phyloP scores from a whole-genome alignment of 257 asterid species.

The Gynochthodes officinalis region DNA sequence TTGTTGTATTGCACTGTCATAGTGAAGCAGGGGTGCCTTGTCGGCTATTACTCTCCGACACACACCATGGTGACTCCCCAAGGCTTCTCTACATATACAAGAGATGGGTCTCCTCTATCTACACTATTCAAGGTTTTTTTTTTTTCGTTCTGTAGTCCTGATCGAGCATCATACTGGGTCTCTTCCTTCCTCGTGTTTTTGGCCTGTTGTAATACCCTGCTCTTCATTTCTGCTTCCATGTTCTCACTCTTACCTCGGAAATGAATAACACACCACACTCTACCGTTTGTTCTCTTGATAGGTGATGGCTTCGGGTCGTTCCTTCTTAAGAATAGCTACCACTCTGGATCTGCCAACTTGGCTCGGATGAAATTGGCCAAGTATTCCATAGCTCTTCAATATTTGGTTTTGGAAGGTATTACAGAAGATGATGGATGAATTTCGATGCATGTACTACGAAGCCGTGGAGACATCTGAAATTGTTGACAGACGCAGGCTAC shows the following conservation, averaged over 20 bases:
- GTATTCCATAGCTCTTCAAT: constrained; percentile 81
- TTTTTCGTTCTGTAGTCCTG: no score
- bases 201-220: neutral
- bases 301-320: constrained; percentile 63
- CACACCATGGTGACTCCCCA: constrained; percentile 73
- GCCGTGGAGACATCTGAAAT: no score
- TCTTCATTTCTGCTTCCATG: neutral
- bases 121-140: constrained; percentile 52
- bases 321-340: constrained; percentile 40
- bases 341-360: constrained; percentile 23
- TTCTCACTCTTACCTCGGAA: neutral
- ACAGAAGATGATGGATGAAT: constrained; percentile 21
- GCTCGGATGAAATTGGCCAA: constrained; percentile 41
- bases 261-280: neutral
- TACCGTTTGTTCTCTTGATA: constrained; percentile 25
- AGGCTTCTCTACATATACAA: constrained; percentile 76
- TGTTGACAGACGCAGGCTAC: no score
- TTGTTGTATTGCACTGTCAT: constrained; percentile 9
- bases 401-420: constrained; percentile 63
- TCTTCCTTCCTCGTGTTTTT: neutral
- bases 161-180: no score
- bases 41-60: constrained; percentile 66
- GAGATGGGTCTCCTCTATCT: constrained; percentile 85
- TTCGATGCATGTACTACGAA: neutral
- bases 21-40: constrained; percentile 51